Evolutionary conservation across 2,329 filamentous ascomycete genomes (phyloP).

Genomic region (Ceratocystis alfenasii): DNA sequence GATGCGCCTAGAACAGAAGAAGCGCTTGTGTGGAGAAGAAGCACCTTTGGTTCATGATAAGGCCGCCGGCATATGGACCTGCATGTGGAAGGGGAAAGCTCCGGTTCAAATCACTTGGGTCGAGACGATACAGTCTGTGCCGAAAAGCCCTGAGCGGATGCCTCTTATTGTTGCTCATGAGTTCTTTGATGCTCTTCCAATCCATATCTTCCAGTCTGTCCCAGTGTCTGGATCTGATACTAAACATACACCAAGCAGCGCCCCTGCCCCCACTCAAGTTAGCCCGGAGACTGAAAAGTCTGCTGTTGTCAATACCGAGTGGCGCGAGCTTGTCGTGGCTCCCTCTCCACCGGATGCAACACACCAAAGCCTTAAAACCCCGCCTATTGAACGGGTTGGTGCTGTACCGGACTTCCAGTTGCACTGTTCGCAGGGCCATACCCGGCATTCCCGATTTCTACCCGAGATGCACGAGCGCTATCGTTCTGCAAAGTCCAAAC

Average conservation of each 20-base stretch:
- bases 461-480: constrained; percentile 74
- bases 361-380: constrained; percentile 42
- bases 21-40: constrained; percentile 64
- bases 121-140: constrained; percentile 75
- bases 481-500: constrained; percentile 53
- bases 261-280: constrained; percentile 28
- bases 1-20: constrained; percentile 64
- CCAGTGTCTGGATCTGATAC: constrained; percentile 34
- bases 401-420: constrained; percentile 75
- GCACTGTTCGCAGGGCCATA: constrained; percentile 60
- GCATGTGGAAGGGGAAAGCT: constrained; percentile 28
- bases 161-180: constrained; percentile 96
- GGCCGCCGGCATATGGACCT: constrained; percentile 1
- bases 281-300: constrained; percentile 30
- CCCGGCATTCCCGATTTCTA: constrained; percentile 73
- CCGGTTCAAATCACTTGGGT: constrained; percentile 74
- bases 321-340: constrained; percentile 72
- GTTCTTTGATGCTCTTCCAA: constrained; percentile 95
- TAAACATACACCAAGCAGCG: constrained; percentile 27
- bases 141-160: constrained; percentile 48
- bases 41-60: constrained; percentile 43
- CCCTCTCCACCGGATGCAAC: constrained; percentile 47
- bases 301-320: constrained; percentile 36
- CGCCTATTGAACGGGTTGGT: constrained; percentile 39
- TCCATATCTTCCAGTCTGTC: constrained; percentile 83